A percentile compares a stretch with the other conserved stretches of the same genome.
These are phyloP conservation scores for Monosporozyma siamensis DNA, from an alignment of 805 yeast genomes.

Conservation along the genomic window DNA sequence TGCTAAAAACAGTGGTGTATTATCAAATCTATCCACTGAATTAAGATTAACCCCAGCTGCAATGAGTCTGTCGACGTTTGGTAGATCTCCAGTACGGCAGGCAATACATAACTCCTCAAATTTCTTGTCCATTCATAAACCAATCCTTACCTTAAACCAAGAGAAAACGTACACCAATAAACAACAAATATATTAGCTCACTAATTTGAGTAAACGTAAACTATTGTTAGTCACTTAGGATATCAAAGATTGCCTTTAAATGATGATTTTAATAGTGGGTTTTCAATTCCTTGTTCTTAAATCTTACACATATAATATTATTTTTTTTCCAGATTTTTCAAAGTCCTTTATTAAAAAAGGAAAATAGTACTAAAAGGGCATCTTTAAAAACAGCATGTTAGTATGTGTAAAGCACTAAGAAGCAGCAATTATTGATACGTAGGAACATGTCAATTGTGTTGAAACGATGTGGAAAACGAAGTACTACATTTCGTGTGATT, in stretches of 20 bases:
- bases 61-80: constrained; percentile 48
- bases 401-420: too few relatives aligned
- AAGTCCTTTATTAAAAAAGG: not conserved
- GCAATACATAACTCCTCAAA: constrained; percentile 50
- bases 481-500: too few relatives aligned
- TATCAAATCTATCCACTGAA: constrained; percentile 59
- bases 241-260: not conserved
- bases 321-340: not conserved
- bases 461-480: not conserved
- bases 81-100: constrained; percentile 61
- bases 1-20: constrained; percentile 65
- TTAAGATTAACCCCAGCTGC: constrained; percentile 41
- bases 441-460: not conserved
- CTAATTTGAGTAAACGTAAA: too few relatives aligned
- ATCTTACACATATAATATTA: not conserved
- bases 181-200: not conserved
- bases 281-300: not conserved
- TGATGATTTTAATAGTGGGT: not conserved
- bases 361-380: not conserved
- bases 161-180: not conserved
- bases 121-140: constrained; percentile 16
- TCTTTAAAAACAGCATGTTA: too few relatives aligned
- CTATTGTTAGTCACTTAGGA: not conserved
- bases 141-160: not conserved
- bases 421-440: not conserved